These are phyloP conservation scores for Scheffersomyces titani DNA, from an alignment of 1,139 yeast species.

Conservation along the genomic window DNA sequence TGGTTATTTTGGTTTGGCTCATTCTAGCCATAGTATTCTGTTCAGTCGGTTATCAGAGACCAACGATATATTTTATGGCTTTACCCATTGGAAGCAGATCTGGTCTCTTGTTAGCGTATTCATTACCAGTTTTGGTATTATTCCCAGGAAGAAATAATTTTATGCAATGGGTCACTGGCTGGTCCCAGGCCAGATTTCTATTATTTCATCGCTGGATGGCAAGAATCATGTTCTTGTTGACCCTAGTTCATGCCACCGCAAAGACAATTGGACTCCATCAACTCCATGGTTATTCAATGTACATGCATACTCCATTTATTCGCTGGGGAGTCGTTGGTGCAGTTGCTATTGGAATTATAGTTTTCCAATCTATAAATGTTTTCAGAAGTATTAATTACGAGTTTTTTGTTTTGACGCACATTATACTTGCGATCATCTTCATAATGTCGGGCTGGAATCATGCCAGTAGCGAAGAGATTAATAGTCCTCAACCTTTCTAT, in stretches of 20 bases:
- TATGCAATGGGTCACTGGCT: constrained; percentile 63
- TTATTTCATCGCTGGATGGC: constrained; percentile 69
- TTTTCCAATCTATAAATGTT: constrained; percentile 13
- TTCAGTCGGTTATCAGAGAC: not conserved
- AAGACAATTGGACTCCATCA: constrained; percentile 7
- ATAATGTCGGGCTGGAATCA: constrained; percentile 16
- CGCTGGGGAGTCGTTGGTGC: constrained; percentile 17
- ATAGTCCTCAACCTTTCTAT: constrained; percentile 9
- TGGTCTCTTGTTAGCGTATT: constrained; percentile 8
- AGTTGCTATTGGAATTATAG: constrained; percentile 10
- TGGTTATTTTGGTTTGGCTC: constrained; percentile 2
- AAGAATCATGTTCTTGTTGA: constrained; percentile 39
- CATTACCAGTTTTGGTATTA: constrained; percentile 27
- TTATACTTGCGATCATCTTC: constrained; percentile 14
- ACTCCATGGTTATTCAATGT: not conserved
- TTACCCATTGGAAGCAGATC: constrained; percentile 1
- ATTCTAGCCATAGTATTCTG: constrained; percentile 1
- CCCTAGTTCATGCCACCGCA: constrained; percentile 39
- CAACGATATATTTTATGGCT: not conserved
- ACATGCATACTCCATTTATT: constrained; percentile 7
- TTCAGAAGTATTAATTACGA: constrained; percentile 17
- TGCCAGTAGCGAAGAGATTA: constrained; percentile 1
- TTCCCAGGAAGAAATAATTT: constrained; percentile 72
- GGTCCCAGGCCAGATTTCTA: constrained; percentile 63
- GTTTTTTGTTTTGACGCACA: constrained; percentile 18